These are phyloP conservation scores for Leucocoprinus birnbaumii DNA, from an alignment of 768 basidiomycete genomes.

Conservation along the genomic window DNA sequence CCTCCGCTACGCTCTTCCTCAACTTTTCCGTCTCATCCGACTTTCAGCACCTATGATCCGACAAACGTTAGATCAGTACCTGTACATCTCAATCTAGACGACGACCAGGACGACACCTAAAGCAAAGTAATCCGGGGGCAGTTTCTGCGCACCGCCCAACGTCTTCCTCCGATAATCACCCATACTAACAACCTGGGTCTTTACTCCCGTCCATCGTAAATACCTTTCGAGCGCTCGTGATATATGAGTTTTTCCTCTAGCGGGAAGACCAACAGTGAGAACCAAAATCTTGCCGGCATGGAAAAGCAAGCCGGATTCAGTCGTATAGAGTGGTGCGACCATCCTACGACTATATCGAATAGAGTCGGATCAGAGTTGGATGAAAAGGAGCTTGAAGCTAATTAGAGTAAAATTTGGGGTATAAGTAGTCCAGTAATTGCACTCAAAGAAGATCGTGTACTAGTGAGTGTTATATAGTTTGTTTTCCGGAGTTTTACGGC, in stretches of 20 bases:
- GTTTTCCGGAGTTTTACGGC: no score
- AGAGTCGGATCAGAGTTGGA: background rate
- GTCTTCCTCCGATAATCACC: slow-evolving; percentile 93
- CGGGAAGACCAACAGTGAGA: slow-evolving; percentile 89
- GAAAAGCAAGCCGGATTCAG: slow-evolving; percentile 81
- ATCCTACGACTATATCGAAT: slow-evolving; percentile 38
- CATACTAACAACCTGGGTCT: slow-evolving; percentile 90
- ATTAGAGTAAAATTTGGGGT: no score
- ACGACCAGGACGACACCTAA: slow-evolving; percentile 44
- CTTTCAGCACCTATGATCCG: slow-evolving; percentile 57
- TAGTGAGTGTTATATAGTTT: no score
- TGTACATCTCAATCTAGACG: background rate
- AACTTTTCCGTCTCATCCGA: slow-evolving; percentile 77
- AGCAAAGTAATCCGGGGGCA: slow-evolving; percentile 92
- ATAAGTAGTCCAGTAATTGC: no score
- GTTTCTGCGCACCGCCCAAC: slow-evolving; percentile 80
- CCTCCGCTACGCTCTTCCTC: slow-evolving; percentile 68
- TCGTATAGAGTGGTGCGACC: slow-evolving; percentile 96
- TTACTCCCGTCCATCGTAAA: slow-evolving; percentile 96
- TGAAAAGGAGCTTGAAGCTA: no score
- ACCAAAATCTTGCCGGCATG: slow-evolving; percentile 96
- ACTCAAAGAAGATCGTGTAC: no score
- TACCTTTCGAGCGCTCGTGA: slow-evolving; percentile 96
- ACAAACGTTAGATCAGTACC: no score
- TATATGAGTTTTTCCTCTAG: slow-evolving; percentile 95